Base-by-base conservation (phyloP, 139 green algal genomes). In the Choricystis sp. region DNA sequence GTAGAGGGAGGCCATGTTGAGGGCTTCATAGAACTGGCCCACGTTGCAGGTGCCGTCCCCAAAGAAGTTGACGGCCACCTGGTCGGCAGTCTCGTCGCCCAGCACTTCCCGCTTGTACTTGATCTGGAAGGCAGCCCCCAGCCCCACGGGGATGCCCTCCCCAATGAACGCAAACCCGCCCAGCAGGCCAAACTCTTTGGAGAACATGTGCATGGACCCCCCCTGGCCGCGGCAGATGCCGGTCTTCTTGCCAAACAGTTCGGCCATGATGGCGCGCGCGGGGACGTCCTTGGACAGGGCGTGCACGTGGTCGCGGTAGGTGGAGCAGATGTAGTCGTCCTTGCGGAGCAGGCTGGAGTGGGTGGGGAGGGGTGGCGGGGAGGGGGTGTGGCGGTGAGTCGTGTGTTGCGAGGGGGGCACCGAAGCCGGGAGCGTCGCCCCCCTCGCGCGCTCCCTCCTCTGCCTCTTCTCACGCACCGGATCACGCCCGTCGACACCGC, bases 131-230 rank as follows among this genome's bases (percentile, higher is more conserved):
- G 92, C 92, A 25, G 92, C 90, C 21, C 92, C 92, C 60, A 95
- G 73, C 26, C 87, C 90, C 19, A 98, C 76, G 26, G 92, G 92
- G 73, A 98, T 98, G 69, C 92, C 92, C 72, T 98, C 92, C 3
- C 77, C 91, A 69, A 98, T 98, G 78, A 98, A 98, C 5, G 92
- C 92, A 75, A 94, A 98, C 19, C 92, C 92, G 26, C 92, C 92
- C 56, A 98, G 81, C 64, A 98, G 72, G 63, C 79, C 79, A 68
- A 89, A 65, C 78, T 96, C 86, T 27, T 73, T 63, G 64, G 78
- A 86, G 77, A 98, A 98, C 81, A 98, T 95, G 80, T 98, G 92
- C 92, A 98, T 98, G 61, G 85, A 95, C 60, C 92, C 92, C 28
- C 92, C 92, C 77, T 96, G 89, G 49, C 90, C 90, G 26, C 88